Base-by-base conservation (phyloP, 140 eudicot genomes). In the Artemisia princeps region DNA sequence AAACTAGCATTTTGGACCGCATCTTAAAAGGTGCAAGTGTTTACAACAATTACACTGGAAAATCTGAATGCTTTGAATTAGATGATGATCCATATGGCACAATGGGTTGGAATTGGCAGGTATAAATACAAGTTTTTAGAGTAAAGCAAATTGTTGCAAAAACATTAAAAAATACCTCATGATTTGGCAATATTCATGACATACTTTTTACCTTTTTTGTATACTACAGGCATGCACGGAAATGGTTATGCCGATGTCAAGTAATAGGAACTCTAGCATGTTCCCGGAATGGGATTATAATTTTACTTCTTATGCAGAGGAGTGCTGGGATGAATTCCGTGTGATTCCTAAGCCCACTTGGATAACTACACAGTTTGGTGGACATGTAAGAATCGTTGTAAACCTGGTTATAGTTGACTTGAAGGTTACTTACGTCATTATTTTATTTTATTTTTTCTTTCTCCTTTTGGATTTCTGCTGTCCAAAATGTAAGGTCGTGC, bases 41-140 rank as follows among this genome's bases (percentile, higher is more conserved):
- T 4, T 90, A 87, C 62, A 84, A 90, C 79, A 90, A 90, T 67
- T 91, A 84, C 70, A 86, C 89, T 33, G 95, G 94, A 57, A 19
- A 61, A 55, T 19, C 62, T 65, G 79, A 87, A 4, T 91, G 97
- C 83, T 91, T 87, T 68, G 76, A 91, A n/a, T 74, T 90, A 82
- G 87, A 81, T 48, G 95, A 90, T 57, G 97, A 87, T 48, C 95
- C 95, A 23, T 94, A 90, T 59, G 97, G 97, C 72, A 80, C 83
- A 88, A 67, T 68, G 37, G 97, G 97, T 56, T 90, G 97, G 97
- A 78, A 90, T 70, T 90, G 95, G 95, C 97, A 90, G 95, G 97
- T 48, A 48, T 6, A 37, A 87, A 6, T 46, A 46, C 23, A 11
- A n/a, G 26, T 46, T 26, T 13, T 60, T 65, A 22, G 3, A 9